Evolutionary conservation across 176 grass and related monocot species (phyloP).

Genomic region (bread wheat (Triticum aestivum)): IWGSC_CS_RefSeq_v2.1 NC_057810.1:50238583-50239082

Average conservation of each 20-base stretch:
- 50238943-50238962: background rate
- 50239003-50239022: background rate
- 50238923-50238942: background rate
- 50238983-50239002: constrained; percentile 2
- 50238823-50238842: background rate
- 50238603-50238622: background rate
- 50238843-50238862: background rate
- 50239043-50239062: constrained; percentile 10
- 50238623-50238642: background rate
- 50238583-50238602: background rate
- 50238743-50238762: background rate
- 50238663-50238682: background rate
- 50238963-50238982: background rate
- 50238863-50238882: background rate
- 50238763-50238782: background rate
- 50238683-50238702: background rate
- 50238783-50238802: background rate
- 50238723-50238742: background rate
- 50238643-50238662: background rate
- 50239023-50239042: background rate
- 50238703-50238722: background rate
- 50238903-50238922: background rate
- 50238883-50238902: background rate
- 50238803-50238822: background rate
- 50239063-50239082: background rate